Evolutionary conservation across 140 eudicot genomes (phyloP).

Genomic region (Senecio squalidus): DNA sequence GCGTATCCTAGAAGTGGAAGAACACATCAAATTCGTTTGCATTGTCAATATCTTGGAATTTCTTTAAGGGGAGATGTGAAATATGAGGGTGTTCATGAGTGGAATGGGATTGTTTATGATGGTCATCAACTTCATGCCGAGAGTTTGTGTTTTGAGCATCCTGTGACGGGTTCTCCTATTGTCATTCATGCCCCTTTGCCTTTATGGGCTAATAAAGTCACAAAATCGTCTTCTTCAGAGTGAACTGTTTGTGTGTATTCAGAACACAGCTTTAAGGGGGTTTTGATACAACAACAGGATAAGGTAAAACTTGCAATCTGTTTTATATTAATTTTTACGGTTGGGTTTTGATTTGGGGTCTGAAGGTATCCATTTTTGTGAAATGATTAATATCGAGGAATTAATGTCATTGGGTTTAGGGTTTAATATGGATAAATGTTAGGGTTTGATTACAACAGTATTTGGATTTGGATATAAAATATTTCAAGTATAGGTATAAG

Average conservation of each 20-base stretch:
- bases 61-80: conserved; percentile 91
- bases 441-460: too few relatives aligned
- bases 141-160: conserved; percentile 82
- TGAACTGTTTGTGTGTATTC: background rate
- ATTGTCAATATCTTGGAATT: conserved; percentile 95
- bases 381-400: too few relatives aligned
- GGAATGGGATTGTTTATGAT: conserved; percentile 56
- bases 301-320: background rate
- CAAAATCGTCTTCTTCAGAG: conserved; percentile 5
- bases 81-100: conserved; percentile 80
- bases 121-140: conserved; percentile 93
- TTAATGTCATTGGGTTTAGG: too few relatives aligned
- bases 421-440: too few relatives aligned
- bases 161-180: conserved; percentile 59
- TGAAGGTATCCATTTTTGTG: too few relatives aligned
- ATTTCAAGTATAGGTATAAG: too few relatives aligned
- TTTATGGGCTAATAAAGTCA: conserved; percentile 61
- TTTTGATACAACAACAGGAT: background rate
- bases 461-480: too few relatives aligned
- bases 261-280: background rate
- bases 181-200: conserved; percentile 69
- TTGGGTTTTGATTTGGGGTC: background rate
- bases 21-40: conserved; percentile 96
- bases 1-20: conserved; percentile 94
- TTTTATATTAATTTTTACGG: background rate